phyloP scores from a whole-genome alignment of 495 filamentous ascomycete species.

The Pyronema domesticum region DNA sequence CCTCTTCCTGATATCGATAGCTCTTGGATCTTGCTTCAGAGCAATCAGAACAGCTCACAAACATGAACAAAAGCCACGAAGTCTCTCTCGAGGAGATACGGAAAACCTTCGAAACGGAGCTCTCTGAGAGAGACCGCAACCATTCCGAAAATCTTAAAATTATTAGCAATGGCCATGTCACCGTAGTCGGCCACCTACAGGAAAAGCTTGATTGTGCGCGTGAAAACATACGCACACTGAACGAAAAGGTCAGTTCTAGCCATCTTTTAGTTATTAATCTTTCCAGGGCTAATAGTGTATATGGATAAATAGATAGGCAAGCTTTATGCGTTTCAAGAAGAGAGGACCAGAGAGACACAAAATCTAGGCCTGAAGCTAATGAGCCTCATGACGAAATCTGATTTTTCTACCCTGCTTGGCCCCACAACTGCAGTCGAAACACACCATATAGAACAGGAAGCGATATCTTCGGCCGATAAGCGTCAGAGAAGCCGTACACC shows the following conservation, averaged over 20 bases:
- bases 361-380: slow-evolving; percentile 14
- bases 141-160: too few relatives aligned
- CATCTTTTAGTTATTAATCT: neutral
- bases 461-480: too few relatives aligned
- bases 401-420: too few relatives aligned
- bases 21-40: too few relatives aligned
- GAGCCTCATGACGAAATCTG: slow-evolving; percentile 10
- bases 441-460: too few relatives aligned
- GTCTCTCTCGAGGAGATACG: neutral
- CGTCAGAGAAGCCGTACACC: too few relatives aligned
- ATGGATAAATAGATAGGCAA: slow-evolving; percentile 13
- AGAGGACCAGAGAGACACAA: slow-evolving; percentile 19
- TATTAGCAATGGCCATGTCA: neutral
- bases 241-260: slow-evolving; percentile 10
- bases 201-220: neutral
- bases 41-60: too few relatives aligned
- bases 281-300: neutral
- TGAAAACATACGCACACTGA: slow-evolving; percentile 6
- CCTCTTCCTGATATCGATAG: neutral
- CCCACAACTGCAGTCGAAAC: too few relatives aligned
- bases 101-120: too few relatives aligned
- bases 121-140: too few relatives aligned
- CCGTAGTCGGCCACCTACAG: neutral
- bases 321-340: slow-evolving; percentile 15
- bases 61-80: neutral